phyloP scores from a whole-genome alignment of 805 yeast species.

The Aciculoconidium aculeatum region DNA sequence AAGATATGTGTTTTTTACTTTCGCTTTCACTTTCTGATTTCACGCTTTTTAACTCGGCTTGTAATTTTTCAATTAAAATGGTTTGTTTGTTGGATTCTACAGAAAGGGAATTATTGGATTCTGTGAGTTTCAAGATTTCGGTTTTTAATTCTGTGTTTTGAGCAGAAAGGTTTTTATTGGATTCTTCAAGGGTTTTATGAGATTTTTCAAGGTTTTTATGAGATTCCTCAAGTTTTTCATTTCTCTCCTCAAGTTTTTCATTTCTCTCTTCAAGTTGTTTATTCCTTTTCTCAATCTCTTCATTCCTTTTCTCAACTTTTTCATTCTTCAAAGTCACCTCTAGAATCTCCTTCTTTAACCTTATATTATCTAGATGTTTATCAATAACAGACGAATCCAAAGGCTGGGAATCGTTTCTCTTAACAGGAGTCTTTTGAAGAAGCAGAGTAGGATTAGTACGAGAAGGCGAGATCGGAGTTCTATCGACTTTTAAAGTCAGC shows the following conservation, averaged over 20 bases:
- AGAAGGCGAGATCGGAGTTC: no score
- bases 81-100: no score
- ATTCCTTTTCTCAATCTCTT: not conserved
- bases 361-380: conserved; percentile 37
- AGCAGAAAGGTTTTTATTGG: no score
- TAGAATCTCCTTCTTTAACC: conserved; percentile 27
- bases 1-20: no score
- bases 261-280: not conserved
- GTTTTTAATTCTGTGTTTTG: no score
- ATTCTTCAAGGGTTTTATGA: not conserved
- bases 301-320: conserved; percentile 2
- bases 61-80: no score
- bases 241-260: not conserved
- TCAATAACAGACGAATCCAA: conserved; percentile 36
- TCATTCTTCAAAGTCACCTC: conserved; percentile 12
- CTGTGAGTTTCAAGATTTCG: no score
- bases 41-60: no score
- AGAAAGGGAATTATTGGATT: no score
- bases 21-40: no score
- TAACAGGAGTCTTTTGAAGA: no score
- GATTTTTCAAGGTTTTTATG: not conserved
- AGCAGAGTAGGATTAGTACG: conserved; percentile 25
- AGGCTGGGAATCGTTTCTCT: conserved; percentile 12
- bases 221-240: not conserved
- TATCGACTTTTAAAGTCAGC: conserved; percentile 2